Conservation (phyloP, 495 filamentous ascomycete species). For the Pyronema omphalodes region DNA sequence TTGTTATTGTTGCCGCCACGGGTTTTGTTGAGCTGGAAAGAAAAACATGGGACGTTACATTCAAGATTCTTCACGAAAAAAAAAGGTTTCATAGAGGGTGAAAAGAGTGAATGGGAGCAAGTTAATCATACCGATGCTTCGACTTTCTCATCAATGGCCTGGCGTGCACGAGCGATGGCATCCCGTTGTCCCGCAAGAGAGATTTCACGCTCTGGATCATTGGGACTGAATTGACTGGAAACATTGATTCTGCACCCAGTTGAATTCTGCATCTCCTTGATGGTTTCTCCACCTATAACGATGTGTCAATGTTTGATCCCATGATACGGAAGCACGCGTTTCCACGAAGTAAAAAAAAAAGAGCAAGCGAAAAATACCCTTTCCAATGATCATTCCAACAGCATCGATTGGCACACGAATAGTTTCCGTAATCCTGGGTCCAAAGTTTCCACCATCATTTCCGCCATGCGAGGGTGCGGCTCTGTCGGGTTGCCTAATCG, state of each 20-base stretch:
- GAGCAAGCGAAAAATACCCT: slow-evolving; percentile 30
- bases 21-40: slow-evolving; percentile 5
- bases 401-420: slow-evolving; percentile 69
- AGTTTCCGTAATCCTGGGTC: slow-evolving; percentile 54
- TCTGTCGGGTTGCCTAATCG: slow-evolving; percentile 8
- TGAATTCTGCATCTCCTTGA: slow-evolving; percentile 65
- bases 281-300: slow-evolving; percentile 48
- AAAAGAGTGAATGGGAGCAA: slow-evolving; percentile 14
- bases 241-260: slow-evolving; percentile 85
- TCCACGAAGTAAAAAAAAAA: neutral
- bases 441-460: slow-evolving; percentile 25
- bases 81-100: slow-evolving; percentile 1
- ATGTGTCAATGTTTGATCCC: slow-evolving; percentile 4
- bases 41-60: slow-evolving; percentile 2
- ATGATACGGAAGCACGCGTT: neutral
- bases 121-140: slow-evolving; percentile 44
- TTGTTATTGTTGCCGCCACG: neutral
- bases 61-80: neutral
- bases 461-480: slow-evolving; percentile 18
- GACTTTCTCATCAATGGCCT: slow-evolving; percentile 72
- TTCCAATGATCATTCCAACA: slow-evolving; percentile 81
- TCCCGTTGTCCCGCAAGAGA: slow-evolving; percentile 55
- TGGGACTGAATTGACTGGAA: slow-evolving; percentile 46
- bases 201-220: slow-evolving; percentile 60
- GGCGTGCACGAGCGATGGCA: slow-evolving; percentile 52